Evolutionary conservation across 257 asterid genomes (phyloP).

Genomic region (Solanum gracilifrons): DNA sequence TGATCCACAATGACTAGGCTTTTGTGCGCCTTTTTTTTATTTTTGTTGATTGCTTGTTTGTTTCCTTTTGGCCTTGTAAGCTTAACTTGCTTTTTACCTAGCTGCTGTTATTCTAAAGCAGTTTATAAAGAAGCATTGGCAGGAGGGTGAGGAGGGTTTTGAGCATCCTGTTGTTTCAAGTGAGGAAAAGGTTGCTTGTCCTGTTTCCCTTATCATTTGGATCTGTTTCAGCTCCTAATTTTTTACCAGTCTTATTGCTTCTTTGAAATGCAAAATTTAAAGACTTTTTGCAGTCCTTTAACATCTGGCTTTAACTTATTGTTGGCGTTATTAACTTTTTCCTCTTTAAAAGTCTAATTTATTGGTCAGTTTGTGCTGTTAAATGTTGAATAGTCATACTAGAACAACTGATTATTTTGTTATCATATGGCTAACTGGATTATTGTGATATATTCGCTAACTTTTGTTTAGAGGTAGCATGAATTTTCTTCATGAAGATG

Average conservation of each 20-base stretch:
- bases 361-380: not conserved
- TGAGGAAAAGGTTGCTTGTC: conserved; percentile 59
- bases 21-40: not conserved
- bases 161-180: conserved; percentile 75
- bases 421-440: not conserved
- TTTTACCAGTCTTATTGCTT: not conserved
- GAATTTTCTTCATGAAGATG: not conserved
- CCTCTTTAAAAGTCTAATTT: not conserved
- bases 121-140: conserved; percentile 81
- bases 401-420: not conserved
- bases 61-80: conserved; percentile 11
- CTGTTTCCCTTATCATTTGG: not conserved
- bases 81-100: conserved; percentile 58
- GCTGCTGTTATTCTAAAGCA: conserved; percentile 95
- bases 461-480: not conserved
- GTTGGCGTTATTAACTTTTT: not conserved
- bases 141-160: conserved; percentile 68
- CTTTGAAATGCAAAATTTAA: not conserved
- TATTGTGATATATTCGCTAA: not conserved
- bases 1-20: not conserved
- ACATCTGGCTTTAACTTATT: not conserved
- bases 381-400: not conserved
- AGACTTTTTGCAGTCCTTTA: not conserved
- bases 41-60: not conserved
- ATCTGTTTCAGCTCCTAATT: not conserved